Conservation (phyloP, 176 grass and related monocot species). For the Oryza longistaminata region DNA sequence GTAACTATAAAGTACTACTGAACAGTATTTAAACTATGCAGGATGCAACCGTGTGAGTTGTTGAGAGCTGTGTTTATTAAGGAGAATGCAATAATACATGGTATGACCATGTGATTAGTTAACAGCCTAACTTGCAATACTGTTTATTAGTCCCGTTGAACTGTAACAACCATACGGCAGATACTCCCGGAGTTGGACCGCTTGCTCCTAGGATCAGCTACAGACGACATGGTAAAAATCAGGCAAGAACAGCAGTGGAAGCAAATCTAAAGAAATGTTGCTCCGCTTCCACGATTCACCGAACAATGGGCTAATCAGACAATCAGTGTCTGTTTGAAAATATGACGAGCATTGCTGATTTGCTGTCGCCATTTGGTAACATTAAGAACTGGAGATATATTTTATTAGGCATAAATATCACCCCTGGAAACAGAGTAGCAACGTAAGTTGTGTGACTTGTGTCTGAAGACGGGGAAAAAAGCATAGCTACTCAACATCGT, state of each 20-base stretch:
- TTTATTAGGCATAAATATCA: background rate
- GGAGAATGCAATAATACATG: background rate
- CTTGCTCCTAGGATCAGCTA: background rate
- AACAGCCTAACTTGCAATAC: background rate
- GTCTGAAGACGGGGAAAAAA: background rate
- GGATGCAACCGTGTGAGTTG: too few relatives aligned
- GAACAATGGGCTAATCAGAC: background rate
- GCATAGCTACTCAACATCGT: background rate
- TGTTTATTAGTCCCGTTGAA: background rate
- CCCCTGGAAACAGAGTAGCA: background rate
- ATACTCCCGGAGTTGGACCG: background rate
- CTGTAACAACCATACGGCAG: background rate
- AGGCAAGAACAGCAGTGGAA: background rate
- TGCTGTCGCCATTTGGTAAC: background rate
- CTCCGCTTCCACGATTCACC: background rate
- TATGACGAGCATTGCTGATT: background rate
- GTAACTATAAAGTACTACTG: too few relatives aligned
- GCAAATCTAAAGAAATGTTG: background rate
- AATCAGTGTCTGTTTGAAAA: background rate
- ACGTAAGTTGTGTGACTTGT: constrained; percentile 15
- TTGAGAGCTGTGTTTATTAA: too few relatives aligned
- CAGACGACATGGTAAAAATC: background rate
- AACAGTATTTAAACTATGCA: too few relatives aligned
- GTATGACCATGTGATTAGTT: background rate
- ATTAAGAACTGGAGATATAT: background rate